A percentile compares a stretch with the other conserved stretches of the same genome.
These are phyloP conservation scores for Darksidea phi DNA, from an alignment of 495 filamentous ascomycete genomes.

Conservation along the genomic window DNA sequence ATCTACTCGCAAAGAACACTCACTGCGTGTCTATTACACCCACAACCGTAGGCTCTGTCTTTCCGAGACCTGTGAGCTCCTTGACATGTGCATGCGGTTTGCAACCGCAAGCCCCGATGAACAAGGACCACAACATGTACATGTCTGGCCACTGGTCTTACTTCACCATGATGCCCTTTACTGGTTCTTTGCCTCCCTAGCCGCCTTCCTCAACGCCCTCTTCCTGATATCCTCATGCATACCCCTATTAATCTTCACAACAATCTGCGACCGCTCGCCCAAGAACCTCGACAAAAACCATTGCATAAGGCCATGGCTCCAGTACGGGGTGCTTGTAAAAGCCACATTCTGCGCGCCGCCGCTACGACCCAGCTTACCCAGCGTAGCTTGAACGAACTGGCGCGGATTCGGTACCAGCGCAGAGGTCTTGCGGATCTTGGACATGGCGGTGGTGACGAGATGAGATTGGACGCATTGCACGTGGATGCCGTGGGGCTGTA, in stretches of 20 bases:
- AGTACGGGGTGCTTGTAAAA: conserved; percentile 86
- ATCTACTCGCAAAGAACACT: too few relatives aligned
- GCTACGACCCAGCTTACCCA: conserved; percentile 77
- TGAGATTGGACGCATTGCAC: conserved; percentile 87
- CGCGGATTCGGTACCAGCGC: conserved; percentile 76
- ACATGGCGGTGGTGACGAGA: conserved; percentile 93
- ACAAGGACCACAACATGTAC: too few relatives aligned
- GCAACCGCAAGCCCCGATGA: too few relatives aligned
- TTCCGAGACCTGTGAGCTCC: too few relatives aligned
- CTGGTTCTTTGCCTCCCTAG: conserved; percentile 70
- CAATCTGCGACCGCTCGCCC: conserved; percentile 62
- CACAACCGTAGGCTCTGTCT: too few relatives aligned
- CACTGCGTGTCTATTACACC: too few relatives aligned
- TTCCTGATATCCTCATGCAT: conserved; percentile 87
- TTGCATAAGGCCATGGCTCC: conserved; percentile 85
- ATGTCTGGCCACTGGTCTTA: too few relatives aligned
- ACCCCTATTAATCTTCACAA: conserved; percentile 65
- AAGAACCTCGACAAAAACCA: conserved; percentile 74
- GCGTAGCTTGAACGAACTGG: conserved; percentile 72
- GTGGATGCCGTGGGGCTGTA: conserved; percentile 72
- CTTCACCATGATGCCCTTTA: background rate
- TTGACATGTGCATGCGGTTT: too few relatives aligned
- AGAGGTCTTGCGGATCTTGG: conserved; percentile 79
- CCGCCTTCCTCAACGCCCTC: conserved; percentile 84
- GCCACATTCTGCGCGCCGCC: conserved; percentile 71